Base-by-base conservation (phyloP, 2,329 filamentous ascomycete genomes). In the Aurifilum marmelostoma region DNA sequence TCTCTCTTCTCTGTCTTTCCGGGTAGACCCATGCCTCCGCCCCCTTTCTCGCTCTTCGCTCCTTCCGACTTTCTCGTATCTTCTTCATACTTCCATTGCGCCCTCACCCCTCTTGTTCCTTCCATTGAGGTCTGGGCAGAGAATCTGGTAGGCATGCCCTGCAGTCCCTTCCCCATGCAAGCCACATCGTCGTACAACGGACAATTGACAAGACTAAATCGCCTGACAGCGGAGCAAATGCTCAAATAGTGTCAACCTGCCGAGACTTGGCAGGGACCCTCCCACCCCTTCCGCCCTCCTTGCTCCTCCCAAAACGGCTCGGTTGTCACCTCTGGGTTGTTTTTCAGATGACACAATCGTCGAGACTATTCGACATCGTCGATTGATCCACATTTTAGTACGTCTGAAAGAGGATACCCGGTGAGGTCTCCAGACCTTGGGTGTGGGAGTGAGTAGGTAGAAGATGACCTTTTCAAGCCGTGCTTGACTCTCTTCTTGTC, bases 201-300 rank as follows among this genome's bases (percentile, higher is more conserved):
- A 56, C 24, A 56, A 29, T 56, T 2, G 27, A 56, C 27, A 24
- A 29, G 27, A 18, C 52, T 56, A 56, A 56, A 56, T 56, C 27
- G 52, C 24, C 52, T 56, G 52, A 56, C 52, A 56, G 52, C 52
- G 52, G 52, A 56, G 27, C 5, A 56, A 56, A 9, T 7, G 27
- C 52, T 56, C 27, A 56, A 56, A 56, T 56, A 56, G 52, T 56
- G 27, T 18, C 52, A 27, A 56, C 24, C 52, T 29, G 12, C 52
- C 52, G 52, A 56, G 52, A 56, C 52, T 56, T 18, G 52, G 52
- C 52, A 12, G 4, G 50, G 24, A 29, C n/a, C 18, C 6, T 47
- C 16, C 18, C 43, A 3, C 43, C 21, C 21, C 21, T 16, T n/a
- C 6, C 18, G 2, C 43, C 43, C 8, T 39, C 37, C 9, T 39